phyloP scores from a whole-genome alignment of 1,139 yeast species.

The Pichia terricola region DNA sequence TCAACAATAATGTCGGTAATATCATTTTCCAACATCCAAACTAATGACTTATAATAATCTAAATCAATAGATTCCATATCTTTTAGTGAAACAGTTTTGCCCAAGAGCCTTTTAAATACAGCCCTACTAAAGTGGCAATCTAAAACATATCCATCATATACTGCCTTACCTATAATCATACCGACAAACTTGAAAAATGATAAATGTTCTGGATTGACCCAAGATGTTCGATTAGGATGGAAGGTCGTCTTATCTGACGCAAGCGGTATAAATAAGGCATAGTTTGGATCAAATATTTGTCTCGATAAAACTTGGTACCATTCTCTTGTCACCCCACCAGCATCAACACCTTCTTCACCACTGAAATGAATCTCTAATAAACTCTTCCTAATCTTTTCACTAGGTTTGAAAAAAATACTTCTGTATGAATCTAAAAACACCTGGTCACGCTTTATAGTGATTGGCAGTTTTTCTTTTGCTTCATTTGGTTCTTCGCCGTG shows the following conservation, averaged over 20 bases:
- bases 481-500: constrained; percentile 33
- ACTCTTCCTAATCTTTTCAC: constrained; percentile 65
- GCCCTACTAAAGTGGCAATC: constrained; percentile 97
- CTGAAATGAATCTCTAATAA: constrained; percentile 73
- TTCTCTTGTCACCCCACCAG: constrained; percentile 96
- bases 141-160: constrained; percentile 74
- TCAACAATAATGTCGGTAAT: constrained; percentile 96
- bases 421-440: constrained; percentile 89
- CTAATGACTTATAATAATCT: constrained; percentile 82
- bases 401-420: constrained; percentile 69
- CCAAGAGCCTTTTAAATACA: constrained; percentile 79
- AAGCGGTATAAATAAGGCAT: constrained; percentile 87
- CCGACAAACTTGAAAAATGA: constrained; percentile 94
- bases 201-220: constrained; percentile 86
- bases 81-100: constrained; percentile 72
- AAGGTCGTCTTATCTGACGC: constrained; percentile 89
- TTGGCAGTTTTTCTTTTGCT: constrained; percentile 41
- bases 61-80: constrained; percentile 94
- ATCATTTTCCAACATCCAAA: constrained; percentile 96
- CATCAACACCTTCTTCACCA: constrained; percentile 96
- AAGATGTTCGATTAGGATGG: constrained; percentile 91
- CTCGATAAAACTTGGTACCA: constrained; percentile 94
- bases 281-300: constrained; percentile 95
- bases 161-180: constrained; percentile 88
- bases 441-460: constrained; percentile 77